phyloP scores from a whole-genome alignment of 805 yeast species.

The Candida palmyrensis region DNA sequence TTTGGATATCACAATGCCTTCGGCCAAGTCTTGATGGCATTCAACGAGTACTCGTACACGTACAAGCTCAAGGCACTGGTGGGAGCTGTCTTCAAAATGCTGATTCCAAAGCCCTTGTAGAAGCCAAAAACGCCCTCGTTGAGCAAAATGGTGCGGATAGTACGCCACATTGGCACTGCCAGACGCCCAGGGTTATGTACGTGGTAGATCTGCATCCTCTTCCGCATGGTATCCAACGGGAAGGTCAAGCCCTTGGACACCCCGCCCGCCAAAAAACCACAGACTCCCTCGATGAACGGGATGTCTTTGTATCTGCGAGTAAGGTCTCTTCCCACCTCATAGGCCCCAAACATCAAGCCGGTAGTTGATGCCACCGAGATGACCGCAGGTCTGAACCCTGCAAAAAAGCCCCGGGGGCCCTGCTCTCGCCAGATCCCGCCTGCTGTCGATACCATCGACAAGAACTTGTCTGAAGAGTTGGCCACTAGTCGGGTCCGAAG shows the following conservation, averaged over 20 bases:
- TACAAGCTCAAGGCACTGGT: conserved; percentile 63
- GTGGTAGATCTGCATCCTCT: conserved; percentile 61
- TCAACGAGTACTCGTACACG: conserved; percentile 48
- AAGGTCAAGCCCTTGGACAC: conserved; percentile 69
- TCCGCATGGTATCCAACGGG: conserved; percentile 81
- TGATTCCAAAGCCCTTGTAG: conserved; percentile 69
- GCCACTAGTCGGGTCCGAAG: conserved; percentile 83
- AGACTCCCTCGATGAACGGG: conserved; percentile 46
- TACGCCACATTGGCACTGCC: conserved; percentile 12
- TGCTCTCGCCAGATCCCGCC: conserved; percentile 20
- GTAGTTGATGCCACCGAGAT: conserved; percentile 64
- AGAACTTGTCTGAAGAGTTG: conserved; percentile 33
- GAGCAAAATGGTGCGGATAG: conserved; percentile 36
- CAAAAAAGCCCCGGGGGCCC: conserved; percentile 44
- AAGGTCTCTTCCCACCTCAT: conserved; percentile 46
- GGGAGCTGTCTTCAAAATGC: conserved; percentile 77
- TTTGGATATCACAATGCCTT: too few relatives aligned
- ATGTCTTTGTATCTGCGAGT: conserved; percentile 19
- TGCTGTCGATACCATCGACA: conserved; percentile 29
- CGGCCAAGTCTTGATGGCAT: too few relatives aligned
- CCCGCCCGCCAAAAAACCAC: conserved; percentile 76
- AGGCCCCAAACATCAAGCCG: conserved; percentile 70
- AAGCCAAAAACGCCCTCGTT: conserved; percentile 64
- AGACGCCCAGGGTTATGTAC: conserved; percentile 9
- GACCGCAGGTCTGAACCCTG: conserved; percentile 48